These are phyloP conservation scores for Candida methanosorbosa DNA, from an alignment of 805 yeast species.

Conservation along the genomic window DNA sequence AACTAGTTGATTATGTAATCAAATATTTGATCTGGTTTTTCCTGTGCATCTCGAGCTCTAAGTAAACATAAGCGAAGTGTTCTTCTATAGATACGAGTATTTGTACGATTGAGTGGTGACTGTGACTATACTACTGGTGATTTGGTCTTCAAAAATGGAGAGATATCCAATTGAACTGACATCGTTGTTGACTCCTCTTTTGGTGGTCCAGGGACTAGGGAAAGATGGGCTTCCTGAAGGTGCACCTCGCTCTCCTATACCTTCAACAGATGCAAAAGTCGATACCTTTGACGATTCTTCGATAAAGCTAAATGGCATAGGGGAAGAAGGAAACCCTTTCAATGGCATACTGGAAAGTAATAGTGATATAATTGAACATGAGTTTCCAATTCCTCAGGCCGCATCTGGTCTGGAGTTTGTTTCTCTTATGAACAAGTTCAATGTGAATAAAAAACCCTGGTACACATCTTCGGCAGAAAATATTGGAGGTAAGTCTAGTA, in stretches of 20 bases:
- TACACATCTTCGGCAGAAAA: not conserved
- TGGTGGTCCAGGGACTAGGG: slow-evolving; percentile 34
- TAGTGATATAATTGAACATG: slow-evolving; percentile 8
- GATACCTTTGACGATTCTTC: slow-evolving; percentile 5
- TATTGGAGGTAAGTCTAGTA: slow-evolving; percentile 6
- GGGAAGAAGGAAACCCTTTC: slow-evolving; percentile 6
- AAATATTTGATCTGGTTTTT: too few species aligned
- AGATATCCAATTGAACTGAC: slow-evolving; percentile 27
- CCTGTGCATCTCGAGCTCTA: too few species aligned
- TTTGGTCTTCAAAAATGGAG: slow-evolving; percentile 22
- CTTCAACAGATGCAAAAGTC: not conserved
- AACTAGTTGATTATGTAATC: too few species aligned
- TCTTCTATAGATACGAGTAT: too few species aligned
- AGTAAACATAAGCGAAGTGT: too few species aligned
- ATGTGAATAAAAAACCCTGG: slow-evolving; percentile 14
- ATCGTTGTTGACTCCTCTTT: slow-evolving; percentile 28
- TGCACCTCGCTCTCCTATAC: not conserved
- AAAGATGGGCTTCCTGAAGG: slow-evolving; percentile 12
- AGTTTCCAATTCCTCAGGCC: slow-evolving; percentile 14
- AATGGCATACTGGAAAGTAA: slow-evolving; percentile 1
- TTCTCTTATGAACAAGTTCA: slow-evolving; percentile 20
- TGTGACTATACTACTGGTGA: too few species aligned
- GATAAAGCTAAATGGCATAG: not conserved
- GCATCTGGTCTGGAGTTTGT: slow-evolving; percentile 23
- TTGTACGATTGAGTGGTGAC: too few species aligned